Evolutionary conservation across 768 basidiomycete species (phyloP).

Genomic region (Imleria badia): DNA sequence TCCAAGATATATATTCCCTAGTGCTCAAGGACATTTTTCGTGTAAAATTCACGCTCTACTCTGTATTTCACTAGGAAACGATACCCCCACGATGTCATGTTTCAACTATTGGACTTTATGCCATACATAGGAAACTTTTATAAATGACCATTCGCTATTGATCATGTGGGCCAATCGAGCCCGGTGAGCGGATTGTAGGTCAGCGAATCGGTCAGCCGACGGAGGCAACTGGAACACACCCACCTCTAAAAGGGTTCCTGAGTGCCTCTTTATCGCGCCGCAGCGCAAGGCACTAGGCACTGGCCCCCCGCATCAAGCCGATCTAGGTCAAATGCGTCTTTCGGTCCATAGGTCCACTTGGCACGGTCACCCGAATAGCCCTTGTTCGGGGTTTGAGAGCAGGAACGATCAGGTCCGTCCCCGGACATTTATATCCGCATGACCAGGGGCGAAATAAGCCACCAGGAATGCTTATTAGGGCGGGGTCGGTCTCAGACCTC

Average conservation of each 20-base stretch:
- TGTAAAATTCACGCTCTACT: slow-evolving; percentile 1
- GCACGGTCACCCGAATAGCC: not conserved
- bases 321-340: too few relatives aligned
- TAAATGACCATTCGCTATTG: not conserved
- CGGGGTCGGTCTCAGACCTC: too few relatives aligned
- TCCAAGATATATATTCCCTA: slow-evolving; percentile 37
- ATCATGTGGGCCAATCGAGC: not conserved
- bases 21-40: not conserved
- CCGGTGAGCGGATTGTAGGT: too few relatives aligned
- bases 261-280: not conserved
- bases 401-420: slow-evolving; percentile 1
- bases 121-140: slow-evolving; percentile 1
- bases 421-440: not conserved
- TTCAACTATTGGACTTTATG: slow-evolving; percentile 4
- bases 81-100: slow-evolving; percentile 13
- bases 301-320: too few relatives aligned
- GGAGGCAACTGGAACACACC: not conserved
- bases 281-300: not conserved
- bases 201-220: not conserved
- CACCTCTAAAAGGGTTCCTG: not conserved
- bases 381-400: not conserved
- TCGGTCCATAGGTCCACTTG: too few relatives aligned
- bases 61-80: slow-evolving; percentile 7
- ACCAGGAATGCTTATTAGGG: too few relatives aligned
- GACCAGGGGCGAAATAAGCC: too few relatives aligned